phyloP scores from a whole-genome alignment of 2,329 filamentous ascomycete genomes.

The Paramyrothecium roridum region DNA sequence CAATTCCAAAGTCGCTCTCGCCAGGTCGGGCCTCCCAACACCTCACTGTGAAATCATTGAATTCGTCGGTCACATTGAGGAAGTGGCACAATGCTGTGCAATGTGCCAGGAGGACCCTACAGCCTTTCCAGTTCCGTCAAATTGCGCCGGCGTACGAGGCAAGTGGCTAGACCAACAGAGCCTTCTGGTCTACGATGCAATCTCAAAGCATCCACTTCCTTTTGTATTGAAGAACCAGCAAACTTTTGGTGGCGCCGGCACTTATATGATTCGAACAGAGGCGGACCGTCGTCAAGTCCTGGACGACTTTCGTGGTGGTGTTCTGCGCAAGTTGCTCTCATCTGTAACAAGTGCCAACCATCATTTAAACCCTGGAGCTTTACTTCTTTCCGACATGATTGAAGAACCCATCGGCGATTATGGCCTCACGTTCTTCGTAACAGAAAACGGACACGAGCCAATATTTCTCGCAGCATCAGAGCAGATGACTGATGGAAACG shows the following conservation, averaged over 20 bases:
- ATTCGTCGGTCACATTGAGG: slow-evolving; percentile 12
- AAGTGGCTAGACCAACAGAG: slow-evolving; percentile 25
- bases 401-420: slow-evolving; percentile 25
- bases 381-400: slow-evolving; percentile 28
- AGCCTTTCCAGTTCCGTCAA: slow-evolving; percentile 17
- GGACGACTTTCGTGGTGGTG: slow-evolving; percentile 17
- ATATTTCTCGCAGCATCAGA: slow-evolving; percentile 28
- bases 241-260: slow-evolving; percentile 32
- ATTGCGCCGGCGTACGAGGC: slow-evolving; percentile 21
- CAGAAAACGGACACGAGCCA: slow-evolving; percentile 14
- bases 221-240: slow-evolving; percentile 36
- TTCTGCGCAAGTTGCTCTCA: slow-evolving; percentile 24
- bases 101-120: slow-evolving; percentile 11
- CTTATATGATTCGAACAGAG: slow-evolving; percentile 23
- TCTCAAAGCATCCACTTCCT: slow-evolving; percentile 19
- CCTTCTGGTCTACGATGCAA: slow-evolving; percentile 14
- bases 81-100: slow-evolving; percentile 17
- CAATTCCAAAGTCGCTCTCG: slow-evolving; percentile 31
- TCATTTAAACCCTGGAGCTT: slow-evolving; percentile 25
- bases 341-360: slow-evolving; percentile 22
- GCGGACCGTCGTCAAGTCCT: slow-evolving; percentile 19
- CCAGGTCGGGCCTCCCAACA: slow-evolving; percentile 28
- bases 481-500: slow-evolving; percentile 28
- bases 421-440: slow-evolving; percentile 30
- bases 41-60: slow-evolving; percentile 21